Base-by-base conservation (phyloP, 208 protist species). In the Trypanosoma brucei region DNA sequence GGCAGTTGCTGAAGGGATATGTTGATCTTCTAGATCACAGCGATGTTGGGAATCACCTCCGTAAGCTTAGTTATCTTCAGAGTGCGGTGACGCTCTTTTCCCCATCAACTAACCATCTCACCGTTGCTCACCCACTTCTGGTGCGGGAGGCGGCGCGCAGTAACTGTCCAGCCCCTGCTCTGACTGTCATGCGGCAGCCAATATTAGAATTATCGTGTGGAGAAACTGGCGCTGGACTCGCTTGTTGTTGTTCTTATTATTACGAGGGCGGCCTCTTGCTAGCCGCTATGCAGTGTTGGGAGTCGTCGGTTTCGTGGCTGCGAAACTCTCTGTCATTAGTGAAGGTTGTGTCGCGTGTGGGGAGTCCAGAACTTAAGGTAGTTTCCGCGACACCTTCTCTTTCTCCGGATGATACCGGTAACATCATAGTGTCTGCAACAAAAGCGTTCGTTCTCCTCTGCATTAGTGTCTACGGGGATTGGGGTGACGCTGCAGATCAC, bases 241-340 rank as follows among this genome's bases (percentile, higher is more conserved):
- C 55, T 0, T 76, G 83, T 67, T 83, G 77, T 61, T 59, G 81
- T 14, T 48, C 50, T 9, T 88, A 87, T 56, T 80, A 80, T 55
- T 59, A 55, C 9, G 72, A 85, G 48, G 80, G 74, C 4, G 82
- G 70, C 6, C 50, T 84, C 7, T 55, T 88, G 7, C 66, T 83
- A 37, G 68, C 68, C 7, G 52, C 37, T 1, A 49, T 70, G 3
- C 55, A 62, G 2, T 68, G 58, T 40, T 87, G 81, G 73, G 67
- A 60, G 6, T 69, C 76, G 31, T 81, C 85, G 3, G 59, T 60
- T 33, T 70, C 68, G 49, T 75, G 48, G 72, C 66, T 68, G 49
- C 68, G 61, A 1, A 38, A 35, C 8, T 54, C 55, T 9, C 6
- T 73, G 33, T 48, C 38, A 14, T 2, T 54, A 3, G 1, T 34